phyloP scores from a whole-genome alignment of 345 rosid genomes.

The Salix brachista region DNA sequence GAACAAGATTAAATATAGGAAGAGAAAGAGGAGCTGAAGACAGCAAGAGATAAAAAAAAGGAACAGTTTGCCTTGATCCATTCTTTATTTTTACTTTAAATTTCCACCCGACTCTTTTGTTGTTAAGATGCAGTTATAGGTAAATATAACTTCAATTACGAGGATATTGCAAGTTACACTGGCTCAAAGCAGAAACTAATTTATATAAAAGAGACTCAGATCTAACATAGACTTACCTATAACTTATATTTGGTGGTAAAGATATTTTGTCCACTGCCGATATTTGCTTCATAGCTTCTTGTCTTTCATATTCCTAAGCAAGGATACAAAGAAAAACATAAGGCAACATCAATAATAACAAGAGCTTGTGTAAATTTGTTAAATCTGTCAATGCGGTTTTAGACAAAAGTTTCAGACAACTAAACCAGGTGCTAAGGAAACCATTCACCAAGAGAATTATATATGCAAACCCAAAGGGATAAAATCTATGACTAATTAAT shows the following conservation, averaged over 20 bases:
- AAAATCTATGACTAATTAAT: neutral
- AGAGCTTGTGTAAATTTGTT: neutral
- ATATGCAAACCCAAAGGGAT: neutral
- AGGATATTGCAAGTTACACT: neutral
- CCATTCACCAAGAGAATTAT: neutral
- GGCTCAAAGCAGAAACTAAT: neutral
- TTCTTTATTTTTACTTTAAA: neutral
- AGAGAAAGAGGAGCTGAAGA: neutral
- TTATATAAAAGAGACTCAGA: neutral
- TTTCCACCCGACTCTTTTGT: neutral
- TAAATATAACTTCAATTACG: neutral
- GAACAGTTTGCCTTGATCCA: neutral
- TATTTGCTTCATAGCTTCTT: slow-evolving; percentile 72
- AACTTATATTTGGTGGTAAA: slow-evolving; percentile 58
- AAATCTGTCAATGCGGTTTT: neutral
- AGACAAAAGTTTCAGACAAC: neutral
- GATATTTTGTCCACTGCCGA: slow-evolving; percentile 52
- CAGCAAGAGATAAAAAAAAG: neutral
- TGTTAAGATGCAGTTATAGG: neutral
- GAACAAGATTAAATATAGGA: neutral
- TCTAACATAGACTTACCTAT: slow-evolving; percentile 46
- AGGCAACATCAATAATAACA: neutral
- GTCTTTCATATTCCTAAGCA: slow-evolving; percentile 69
- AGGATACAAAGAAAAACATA: neutral
- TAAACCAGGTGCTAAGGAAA: neutral